These are phyloP conservation scores for Rhododendron molle DNA, from an alignment of 148 eudicot species.

Conservation along the genomic window DNA sequence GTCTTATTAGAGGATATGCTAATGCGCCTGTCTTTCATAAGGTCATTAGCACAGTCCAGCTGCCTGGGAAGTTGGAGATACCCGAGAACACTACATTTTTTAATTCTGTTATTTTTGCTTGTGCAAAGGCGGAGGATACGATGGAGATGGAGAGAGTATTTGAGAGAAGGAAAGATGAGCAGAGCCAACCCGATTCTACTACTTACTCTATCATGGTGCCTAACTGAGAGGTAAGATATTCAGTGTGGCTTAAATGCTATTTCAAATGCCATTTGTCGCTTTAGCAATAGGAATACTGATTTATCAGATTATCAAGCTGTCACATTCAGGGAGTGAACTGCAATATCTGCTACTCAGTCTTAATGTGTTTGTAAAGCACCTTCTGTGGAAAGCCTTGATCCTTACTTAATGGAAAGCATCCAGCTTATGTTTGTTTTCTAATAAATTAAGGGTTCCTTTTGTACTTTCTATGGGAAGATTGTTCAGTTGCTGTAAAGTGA, in stretches of 20 bases:
- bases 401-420: background rate
- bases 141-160: slow-evolving; percentile 93
- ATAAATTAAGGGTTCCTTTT: background rate
- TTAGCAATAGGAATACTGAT: background rate
- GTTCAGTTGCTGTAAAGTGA: background rate
- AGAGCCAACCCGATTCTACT: slow-evolving; percentile 48
- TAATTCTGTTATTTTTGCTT: slow-evolving; percentile 71
- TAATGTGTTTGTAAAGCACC: background rate
- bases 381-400: background rate
- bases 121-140: slow-evolving; percentile 78
- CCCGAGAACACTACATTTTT: slow-evolving; percentile 76
- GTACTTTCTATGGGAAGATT: too few relatives aligned
- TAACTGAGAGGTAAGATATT: background rate
- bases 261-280: background rate
- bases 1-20: slow-evolving; percentile 76
- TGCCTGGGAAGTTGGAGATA: slow-evolving; percentile 84
- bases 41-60: slow-evolving; percentile 57
- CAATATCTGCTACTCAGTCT: background rate
- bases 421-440: background rate
- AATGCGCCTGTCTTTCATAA: slow-evolving; percentile 77
- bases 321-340: background rate
- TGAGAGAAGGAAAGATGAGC: slow-evolving; percentile 66
- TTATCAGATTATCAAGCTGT: background rate
- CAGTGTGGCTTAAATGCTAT: background rate
- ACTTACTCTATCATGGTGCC: slow-evolving; percentile 53